Base-by-base conservation (phyloP, 495 filamentous ascomycete species). In the Aspergillus incahuasiensis region DNA sequence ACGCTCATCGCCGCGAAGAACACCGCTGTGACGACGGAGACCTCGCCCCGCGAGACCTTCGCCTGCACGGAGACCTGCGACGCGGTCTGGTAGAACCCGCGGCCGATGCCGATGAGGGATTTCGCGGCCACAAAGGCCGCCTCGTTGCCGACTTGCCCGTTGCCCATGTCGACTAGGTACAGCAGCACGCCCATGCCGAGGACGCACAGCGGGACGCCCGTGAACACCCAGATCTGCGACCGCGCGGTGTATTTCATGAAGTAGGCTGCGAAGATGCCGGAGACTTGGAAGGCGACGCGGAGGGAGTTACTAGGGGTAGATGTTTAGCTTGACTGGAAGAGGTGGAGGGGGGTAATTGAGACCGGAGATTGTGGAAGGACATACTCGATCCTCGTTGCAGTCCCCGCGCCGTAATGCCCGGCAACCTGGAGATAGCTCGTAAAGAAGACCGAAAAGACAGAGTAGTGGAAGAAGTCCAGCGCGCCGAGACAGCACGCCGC, bases 1-100 rank as follows among this genome's bases (percentile, higher is more conserved):
- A 67, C 49, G 28, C 64, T 67, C 61, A 64, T 67, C 5, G 61
- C 60, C 0, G 64, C 61, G 25, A 64, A 64, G 53, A 67, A 67
- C 0, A 67, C 59, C 2, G 59, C 61, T 2, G 59, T 64, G 2
- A 67, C 64, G 18, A 64, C 64, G 1, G 59, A 64, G 1, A 67
- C 64, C 5, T 67, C 64, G 35, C 62, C 57, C 6, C 59, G 39
- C 15, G 56, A 44, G 0, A 64, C 62, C 4, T 55, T 47, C 0
- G 61, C 62, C 39, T 67, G 64, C 0, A 67, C 64, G 3, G 64
- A 60, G 24, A 67, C 64, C 21, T 67, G 61, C 1, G 57, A 47
- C 0, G 64, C 64, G 9, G 64, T 67, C 46, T 67, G 64, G 24
- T 64, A 64, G 42, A 64, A 67, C 11, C 57, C 64, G 30, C 64